A percentile compares a stretch with the other conserved stretches of the same genome.
phyloP scores from a whole-genome alignment of 768 basidiomycete species.

The Hypholoma fasciculare region DNA sequence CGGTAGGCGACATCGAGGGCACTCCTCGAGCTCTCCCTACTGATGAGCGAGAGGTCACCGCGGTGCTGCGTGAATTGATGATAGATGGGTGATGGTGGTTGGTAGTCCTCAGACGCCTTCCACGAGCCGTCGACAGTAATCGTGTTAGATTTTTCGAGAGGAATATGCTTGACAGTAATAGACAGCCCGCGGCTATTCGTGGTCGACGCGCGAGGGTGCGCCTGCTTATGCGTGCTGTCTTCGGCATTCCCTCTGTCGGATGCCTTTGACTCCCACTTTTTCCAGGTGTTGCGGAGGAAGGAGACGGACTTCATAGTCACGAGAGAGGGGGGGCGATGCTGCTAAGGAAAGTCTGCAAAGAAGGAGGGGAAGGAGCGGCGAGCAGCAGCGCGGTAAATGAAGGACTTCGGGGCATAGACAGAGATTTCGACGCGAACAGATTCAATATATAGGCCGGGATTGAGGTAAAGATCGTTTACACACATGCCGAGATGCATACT shows the following conservation, averaged over 20 bases:
- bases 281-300: slow-evolving; percentile 41
- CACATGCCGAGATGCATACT: slow-evolving; percentile 24
- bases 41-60: slow-evolving; percentile 3
- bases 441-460: slow-evolving; percentile 23
- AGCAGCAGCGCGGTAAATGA: slow-evolving; percentile 15
- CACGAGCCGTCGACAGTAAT: slow-evolving; percentile 16
- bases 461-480: slow-evolving; percentile 19
- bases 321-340: slow-evolving; percentile 6
- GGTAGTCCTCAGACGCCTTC: slow-evolving; percentile 7
- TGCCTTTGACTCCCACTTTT: slow-evolving; percentile 31
- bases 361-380: slow-evolving; percentile 2
- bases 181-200: slow-evolving; percentile 14
- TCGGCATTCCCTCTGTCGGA: slow-evolving; percentile 14
- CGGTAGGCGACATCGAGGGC: slow-evolving; percentile 9
- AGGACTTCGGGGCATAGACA: slow-evolving; percentile 17
- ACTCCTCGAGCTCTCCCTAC: slow-evolving; percentile 5
- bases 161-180: slow-evolving; percentile 15
- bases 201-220: slow-evolving; percentile 6
- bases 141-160: slow-evolving; percentile 8
- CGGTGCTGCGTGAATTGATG: slow-evolving; percentile 9
- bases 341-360: slow-evolving; percentile 1
- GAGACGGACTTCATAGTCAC: slow-evolving; percentile 37
- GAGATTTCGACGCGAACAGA: slow-evolving; percentile 19
- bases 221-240: slow-evolving; percentile 8
- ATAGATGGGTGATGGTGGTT: slow-evolving; percentile 14